Evolutionary conservation across 2,329 filamentous ascomycete species (phyloP), one percentile per base, ranked within the genome.

Genomic region (Botrytis porri): DNA sequence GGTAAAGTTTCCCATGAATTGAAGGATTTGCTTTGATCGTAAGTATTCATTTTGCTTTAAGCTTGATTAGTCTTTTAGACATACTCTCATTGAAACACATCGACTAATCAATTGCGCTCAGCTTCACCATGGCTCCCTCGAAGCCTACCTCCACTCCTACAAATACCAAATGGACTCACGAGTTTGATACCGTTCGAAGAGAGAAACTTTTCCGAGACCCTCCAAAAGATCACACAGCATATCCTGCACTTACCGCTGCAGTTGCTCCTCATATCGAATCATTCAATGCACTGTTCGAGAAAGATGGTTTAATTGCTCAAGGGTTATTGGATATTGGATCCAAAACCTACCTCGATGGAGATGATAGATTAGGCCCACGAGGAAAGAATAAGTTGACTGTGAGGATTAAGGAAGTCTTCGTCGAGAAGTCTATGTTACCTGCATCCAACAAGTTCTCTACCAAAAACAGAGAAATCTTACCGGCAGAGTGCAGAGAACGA

Each of bases 221-320:
- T 29, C 95, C 96, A 0, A 92, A 89, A 80, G 95, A 98, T 81
- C 92, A 89, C 78, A 92, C 92, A 16, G 94, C 95, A 74, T 98
- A 97, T 80, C 96, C 96, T 22, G 88, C 92, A 35, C 89, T 99
- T 65, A 92, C 95, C 79, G 88, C 88, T 75, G 93, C 95, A n/a
- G 90, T 98, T 74, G 88, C 93, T 77, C 96, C 96, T 67, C 96
- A 99, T 83, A 92, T 98, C 78, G 91, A 98, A 80, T 96, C 96
- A 10, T 99, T 98, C 88, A 97, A 99, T 85, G 90, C 90, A 70
- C 87, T 98, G 65, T 97, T 98, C 81, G 88, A 90, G 45, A 86
- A 87, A 73, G 87, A 91, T 82, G 93, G 93, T 70, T 85, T 92
- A 70, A 82, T 99, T 71, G 88, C 92, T 67, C 90, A 93, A 76